Conservation (phyloP, 2,329 filamentous ascomycete genomes). For the Colletotrichum godetiae region DNA sequence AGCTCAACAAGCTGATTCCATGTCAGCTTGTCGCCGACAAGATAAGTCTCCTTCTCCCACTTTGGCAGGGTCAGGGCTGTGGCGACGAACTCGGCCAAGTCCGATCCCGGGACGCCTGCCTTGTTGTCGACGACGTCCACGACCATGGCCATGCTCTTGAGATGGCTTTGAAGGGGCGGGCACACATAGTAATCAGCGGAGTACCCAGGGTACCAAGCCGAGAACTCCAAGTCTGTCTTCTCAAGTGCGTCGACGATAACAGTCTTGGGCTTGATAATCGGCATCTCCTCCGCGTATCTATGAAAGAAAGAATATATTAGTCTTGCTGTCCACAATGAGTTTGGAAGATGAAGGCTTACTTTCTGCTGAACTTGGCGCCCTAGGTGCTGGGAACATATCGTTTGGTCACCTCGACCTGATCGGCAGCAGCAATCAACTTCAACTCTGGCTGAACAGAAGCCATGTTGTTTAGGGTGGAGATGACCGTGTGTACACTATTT, state of each 20-base stretch:
- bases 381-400: slow-evolving; percentile 56
- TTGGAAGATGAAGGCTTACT: slow-evolving; percentile 45
- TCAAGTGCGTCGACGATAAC: slow-evolving; percentile 52
- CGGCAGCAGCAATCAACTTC: slow-evolving; percentile 56
- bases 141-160: slow-evolving; percentile 40
- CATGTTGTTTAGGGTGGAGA: slow-evolving; percentile 52
- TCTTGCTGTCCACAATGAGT: slow-evolving; percentile 47
- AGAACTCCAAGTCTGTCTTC: slow-evolving; percentile 51
- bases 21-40: slow-evolving; percentile 48
- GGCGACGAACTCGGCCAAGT: slow-evolving; percentile 46
- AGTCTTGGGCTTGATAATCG: slow-evolving; percentile 48
- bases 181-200: slow-evolving; percentile 42
- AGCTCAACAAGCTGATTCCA: slow-evolving; percentile 50
- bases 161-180: slow-evolving; percentile 37
- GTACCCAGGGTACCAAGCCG: slow-evolving; percentile 37
- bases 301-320: slow-evolving; percentile 45
- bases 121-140: slow-evolving; percentile 9
- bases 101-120: slow-evolving; percentile 7
- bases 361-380: slow-evolving; percentile 41
- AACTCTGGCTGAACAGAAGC: slow-evolving; percentile 46
- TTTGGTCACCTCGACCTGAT: slow-evolving; percentile 47
- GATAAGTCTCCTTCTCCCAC: slow-evolving; percentile 49
- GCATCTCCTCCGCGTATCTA: background rate
- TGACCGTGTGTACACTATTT: slow-evolving; percentile 55
- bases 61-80: slow-evolving; percentile 47